phyloP scores from a whole-genome alignment of 2,329 filamentous ascomycete species.

The Cordyceps tenuipes region DNA sequence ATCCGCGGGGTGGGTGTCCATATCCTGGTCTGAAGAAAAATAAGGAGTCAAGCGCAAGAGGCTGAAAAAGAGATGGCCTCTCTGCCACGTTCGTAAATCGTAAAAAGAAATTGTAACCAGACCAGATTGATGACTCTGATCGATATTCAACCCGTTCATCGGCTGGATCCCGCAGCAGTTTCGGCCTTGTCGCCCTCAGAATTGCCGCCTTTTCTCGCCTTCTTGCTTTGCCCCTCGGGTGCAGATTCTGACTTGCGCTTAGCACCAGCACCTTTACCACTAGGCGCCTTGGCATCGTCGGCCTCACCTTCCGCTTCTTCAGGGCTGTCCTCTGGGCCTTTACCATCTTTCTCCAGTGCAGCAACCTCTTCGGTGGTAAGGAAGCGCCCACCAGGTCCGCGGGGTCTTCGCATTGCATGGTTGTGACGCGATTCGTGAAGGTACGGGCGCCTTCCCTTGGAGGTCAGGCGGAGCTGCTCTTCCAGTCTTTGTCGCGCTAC shows the following conservation, averaged over 20 bases:
- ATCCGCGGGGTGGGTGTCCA: neutral
- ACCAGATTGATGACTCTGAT: neutral
- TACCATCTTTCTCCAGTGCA: conserved; percentile 64
- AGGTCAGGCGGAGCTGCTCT: conserved; percentile 83
- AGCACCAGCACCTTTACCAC: conserved; percentile 34
- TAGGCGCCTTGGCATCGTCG: conserved; percentile 19
- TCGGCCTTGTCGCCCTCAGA: conserved; percentile 33
- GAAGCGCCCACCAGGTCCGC: conserved; percentile 90
- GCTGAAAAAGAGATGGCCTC: neutral
- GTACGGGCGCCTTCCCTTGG: conserved; percentile 93
- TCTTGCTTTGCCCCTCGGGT: conserved; percentile 44
- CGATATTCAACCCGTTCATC: conserved; percentile 14
- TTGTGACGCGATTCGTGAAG: conserved; percentile 96
- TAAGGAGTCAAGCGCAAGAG: neutral
- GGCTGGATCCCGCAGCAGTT: conserved; percentile 31
- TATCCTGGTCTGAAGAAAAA: neutral
- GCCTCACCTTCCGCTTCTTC: conserved; percentile 25
- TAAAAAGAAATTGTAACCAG: neutral
- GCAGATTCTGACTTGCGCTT: conserved; percentile 54
- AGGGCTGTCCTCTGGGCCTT: conserved; percentile 28
- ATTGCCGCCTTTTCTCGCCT: conserved; percentile 40
- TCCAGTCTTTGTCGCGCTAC: conserved; percentile 91
- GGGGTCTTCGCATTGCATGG: conserved; percentile 91
- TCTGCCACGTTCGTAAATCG: conserved; percentile 9
- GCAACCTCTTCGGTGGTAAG: conserved; percentile 93